A percentile compares a stretch with the other conserved stretches of the same genome.
These are phyloP conservation scores for Boletellus deceptivus DNA, from an alignment of 1,284 basidiomycete genomes.

Conservation along the genomic window DNA sequence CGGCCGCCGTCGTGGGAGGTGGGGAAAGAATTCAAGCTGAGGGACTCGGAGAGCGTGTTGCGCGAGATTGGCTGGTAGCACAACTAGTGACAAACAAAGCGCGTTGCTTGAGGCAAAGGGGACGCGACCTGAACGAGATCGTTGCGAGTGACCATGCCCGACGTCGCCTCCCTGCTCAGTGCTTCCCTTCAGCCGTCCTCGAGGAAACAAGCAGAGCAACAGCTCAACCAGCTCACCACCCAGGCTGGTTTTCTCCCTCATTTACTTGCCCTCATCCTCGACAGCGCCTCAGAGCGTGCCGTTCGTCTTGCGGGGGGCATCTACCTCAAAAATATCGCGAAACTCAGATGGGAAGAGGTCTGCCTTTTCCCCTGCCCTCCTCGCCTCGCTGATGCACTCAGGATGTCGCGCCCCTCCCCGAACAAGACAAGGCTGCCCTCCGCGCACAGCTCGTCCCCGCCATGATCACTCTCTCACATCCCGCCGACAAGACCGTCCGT, in stretches of 20 bases:
- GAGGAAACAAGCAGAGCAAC: conserved; percentile 79
- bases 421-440: conserved; percentile 66
- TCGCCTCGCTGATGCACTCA: conserved; percentile 27
- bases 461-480: conserved; percentile 73
- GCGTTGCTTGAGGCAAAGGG: not conserved
- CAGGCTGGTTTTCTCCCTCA: conserved; percentile 79
- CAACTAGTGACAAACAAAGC: conserved; percentile 20
- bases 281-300: conserved; percentile 62
- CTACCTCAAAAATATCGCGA: conserved; percentile 87
- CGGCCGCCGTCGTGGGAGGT: too few species aligned
- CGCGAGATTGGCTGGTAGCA: conserved; percentile 23
- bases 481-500: conserved; percentile 65
- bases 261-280: conserved; percentile 72
- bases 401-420: conserved; percentile 63
- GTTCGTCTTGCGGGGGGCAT: conserved; percentile 81
- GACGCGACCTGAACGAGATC: too few species aligned
- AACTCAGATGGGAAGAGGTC: conserved; percentile 85
- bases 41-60: conserved; percentile 25
- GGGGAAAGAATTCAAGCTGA: conserved; percentile 13
- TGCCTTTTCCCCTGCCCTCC: conserved; percentile 23
- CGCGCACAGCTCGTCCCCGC: conserved; percentile 75
- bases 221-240: conserved; percentile 60
- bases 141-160: conserved; percentile 46
- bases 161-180: conserved; percentile 64
- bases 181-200: conserved; percentile 73